These are phyloP conservation scores for Cercospora citrullina DNA, from an alignment of 2,329 filamentous ascomycete species.

Conservation along the genomic window DNA sequence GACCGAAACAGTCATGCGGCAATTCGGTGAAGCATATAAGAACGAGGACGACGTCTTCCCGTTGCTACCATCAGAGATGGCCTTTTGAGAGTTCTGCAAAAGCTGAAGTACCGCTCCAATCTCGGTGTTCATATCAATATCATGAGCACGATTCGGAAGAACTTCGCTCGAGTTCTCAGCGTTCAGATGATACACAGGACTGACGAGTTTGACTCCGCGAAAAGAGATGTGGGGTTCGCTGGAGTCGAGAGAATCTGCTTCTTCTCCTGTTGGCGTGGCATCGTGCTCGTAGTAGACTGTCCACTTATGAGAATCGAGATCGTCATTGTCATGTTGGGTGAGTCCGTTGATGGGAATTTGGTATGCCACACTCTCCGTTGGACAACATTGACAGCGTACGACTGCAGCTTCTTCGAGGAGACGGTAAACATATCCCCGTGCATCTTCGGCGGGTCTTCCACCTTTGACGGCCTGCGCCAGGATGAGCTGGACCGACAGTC, in stretches of 20 bases:
- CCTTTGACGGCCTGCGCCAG: conserved; percentile 1
- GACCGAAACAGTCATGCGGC: conserved; percentile 6
- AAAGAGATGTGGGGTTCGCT: background rate
- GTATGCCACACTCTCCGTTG: background rate
- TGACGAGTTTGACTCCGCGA: background rate
- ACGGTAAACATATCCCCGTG: background rate
- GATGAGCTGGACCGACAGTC: background rate
- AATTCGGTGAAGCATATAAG: background rate
- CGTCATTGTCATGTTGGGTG: background rate
- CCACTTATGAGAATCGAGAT: background rate
- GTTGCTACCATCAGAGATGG: background rate
- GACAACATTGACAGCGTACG: background rate
- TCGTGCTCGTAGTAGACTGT: background rate
- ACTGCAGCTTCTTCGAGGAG: background rate
- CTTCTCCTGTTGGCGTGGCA: background rate
- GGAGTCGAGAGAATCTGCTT: background rate
- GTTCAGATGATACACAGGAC: background rate
- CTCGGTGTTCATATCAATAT: background rate
- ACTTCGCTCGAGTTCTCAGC: background rate
- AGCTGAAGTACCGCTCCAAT: background rate
- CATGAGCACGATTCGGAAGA: background rate
- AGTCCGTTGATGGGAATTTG: background rate
- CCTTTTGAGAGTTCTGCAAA: background rate
- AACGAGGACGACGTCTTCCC: background rate
- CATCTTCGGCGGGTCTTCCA: background rate